Conservation (phyloP, 345 rosid genomes). For the Eutrema heterophyllum region DNA sequence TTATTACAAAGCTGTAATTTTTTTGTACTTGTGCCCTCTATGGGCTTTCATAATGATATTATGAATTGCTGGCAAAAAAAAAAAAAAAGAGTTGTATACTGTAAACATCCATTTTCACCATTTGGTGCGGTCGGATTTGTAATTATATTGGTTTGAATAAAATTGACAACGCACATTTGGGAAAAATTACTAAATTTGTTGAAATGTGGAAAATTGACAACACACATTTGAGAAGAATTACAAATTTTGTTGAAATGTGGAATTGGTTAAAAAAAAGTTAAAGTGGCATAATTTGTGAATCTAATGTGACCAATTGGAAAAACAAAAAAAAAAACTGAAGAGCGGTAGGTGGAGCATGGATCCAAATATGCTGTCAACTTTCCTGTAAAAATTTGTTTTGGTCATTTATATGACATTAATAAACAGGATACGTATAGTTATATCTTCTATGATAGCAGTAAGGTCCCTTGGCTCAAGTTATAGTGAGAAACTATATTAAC, state of each 20-base stretch:
- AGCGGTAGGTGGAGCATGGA: not conserved
- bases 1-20: too few relatives aligned
- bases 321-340: not conserved
- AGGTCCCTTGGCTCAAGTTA: not conserved
- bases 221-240: not conserved
- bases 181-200: not conserved
- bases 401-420: not conserved
- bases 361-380: not conserved
- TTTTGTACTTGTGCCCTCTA: too few relatives aligned
- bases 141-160: too few relatives aligned
- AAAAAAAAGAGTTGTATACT: too few relatives aligned
- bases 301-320: not conserved
- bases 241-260: not conserved
- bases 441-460: not conserved
- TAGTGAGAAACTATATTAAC: not conserved
- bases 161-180: too few relatives aligned
- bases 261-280: not conserved
- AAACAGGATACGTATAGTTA: not conserved
- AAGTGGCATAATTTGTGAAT: not conserved
- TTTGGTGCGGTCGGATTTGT: too few relatives aligned
- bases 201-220: not conserved
- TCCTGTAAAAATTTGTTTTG: not conserved
- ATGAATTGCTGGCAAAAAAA: too few relatives aligned
- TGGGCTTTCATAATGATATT: too few relatives aligned
- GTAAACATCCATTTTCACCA: too few relatives aligned